Evolutionary conservation across 1,139 yeast species (phyloP).

Genomic region (Meyerozyma sp.): DNA sequence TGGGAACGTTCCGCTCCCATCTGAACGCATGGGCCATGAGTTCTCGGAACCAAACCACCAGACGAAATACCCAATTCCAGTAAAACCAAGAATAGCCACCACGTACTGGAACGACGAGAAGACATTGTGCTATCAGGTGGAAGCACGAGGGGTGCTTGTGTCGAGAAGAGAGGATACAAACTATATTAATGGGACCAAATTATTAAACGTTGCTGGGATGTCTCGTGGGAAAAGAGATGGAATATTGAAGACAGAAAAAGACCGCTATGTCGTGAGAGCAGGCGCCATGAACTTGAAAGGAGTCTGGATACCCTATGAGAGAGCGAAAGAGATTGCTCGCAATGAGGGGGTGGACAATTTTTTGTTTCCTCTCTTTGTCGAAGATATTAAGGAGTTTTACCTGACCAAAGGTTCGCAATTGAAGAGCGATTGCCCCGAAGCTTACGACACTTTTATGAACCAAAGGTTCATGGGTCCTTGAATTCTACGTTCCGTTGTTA

Average conservation of each 20-base stretch:
- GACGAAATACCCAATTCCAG: constrained; percentile 5
- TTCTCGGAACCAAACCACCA: not conserved
- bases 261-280: constrained; percentile 87
- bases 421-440: not conserved
- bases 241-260: constrained; percentile 80
- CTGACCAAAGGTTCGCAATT: not conserved
- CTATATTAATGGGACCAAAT: constrained; percentile 93
- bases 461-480: not conserved
- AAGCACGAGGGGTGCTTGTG: constrained; percentile 84
- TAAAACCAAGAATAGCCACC: constrained; percentile 85
- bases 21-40: not conserved
- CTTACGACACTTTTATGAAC: not conserved
- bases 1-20: not conserved
- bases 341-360: constrained; percentile 82
- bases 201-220: constrained; percentile 89
- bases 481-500: not conserved
- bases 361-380: constrained; percentile 82
- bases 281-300: constrained; percentile 98
- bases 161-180: constrained; percentile 90
- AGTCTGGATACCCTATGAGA: constrained; percentile 95
- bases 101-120: constrained; percentile 98
- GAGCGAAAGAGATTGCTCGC: constrained; percentile 89
- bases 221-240: constrained; percentile 96
- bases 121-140: constrained; percentile 91
- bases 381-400: constrained; percentile 54